phyloP scores from a whole-genome alignment of 139 green algal species.

The Chlamydomonas schloesseri region DNA sequence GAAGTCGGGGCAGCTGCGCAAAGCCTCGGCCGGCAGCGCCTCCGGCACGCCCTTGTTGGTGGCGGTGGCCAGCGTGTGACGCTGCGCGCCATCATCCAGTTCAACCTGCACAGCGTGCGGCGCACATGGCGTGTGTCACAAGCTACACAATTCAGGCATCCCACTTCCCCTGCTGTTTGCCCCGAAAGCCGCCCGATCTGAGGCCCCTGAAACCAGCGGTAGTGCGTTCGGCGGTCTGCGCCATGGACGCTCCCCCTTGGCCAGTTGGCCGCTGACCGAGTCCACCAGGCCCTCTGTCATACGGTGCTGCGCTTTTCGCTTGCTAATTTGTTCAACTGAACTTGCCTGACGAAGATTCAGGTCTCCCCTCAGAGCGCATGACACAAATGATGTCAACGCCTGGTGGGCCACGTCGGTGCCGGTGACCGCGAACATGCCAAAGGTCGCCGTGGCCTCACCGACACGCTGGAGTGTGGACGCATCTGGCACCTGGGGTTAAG shows the following conservation, averaged over 20 bases:
- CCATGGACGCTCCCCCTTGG: no score
- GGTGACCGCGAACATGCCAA: constrained; percentile 4
- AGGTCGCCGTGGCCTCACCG: neutral
- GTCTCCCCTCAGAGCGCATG: neutral
- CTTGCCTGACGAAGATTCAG: neutral
- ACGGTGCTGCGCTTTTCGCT: no score
- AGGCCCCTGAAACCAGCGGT: no score
- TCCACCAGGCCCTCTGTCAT: no score
- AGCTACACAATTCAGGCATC: neutral
- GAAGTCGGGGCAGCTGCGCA: constrained; percentile 22
- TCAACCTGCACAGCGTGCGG: neutral
- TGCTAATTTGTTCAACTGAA: neutral
- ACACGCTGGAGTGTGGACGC: neutral
- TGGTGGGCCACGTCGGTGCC: neutral
- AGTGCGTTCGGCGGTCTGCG: no score
- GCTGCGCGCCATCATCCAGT: constrained; percentile 23
- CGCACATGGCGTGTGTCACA: neutral
- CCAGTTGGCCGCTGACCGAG: no score
- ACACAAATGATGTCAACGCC: neutral
- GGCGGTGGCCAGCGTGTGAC: constrained; percentile 31
- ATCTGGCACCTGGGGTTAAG: neutral
- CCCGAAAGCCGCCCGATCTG: no score
- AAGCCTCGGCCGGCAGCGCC: neutral
- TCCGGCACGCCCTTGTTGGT: constrained; percentile 10
- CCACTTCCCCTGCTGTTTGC: neutral